phyloP scores from a whole-genome alignment of 2,329 filamentous ascomycete genomes.

The Alternaria postmessia region DNA sequence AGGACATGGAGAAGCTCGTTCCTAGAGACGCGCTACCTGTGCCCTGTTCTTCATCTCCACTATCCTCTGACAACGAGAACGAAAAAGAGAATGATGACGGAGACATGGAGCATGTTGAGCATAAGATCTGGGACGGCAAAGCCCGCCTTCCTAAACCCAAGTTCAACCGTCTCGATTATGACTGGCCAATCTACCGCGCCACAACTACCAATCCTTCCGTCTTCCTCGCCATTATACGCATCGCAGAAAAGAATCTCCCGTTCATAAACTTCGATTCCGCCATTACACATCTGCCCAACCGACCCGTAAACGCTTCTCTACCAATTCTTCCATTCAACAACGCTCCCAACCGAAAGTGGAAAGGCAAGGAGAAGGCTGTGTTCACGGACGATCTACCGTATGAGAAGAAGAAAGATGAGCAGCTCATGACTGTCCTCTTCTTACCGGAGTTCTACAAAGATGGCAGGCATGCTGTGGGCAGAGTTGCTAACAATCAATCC shows the following conservation, averaged over 20 bases:
- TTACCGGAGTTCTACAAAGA: constrained; percentile 29
- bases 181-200: constrained; percentile 23
- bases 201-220: constrained; percentile 27
- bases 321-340: neutral
- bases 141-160: constrained; percentile 1
- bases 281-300: constrained; percentile 31
- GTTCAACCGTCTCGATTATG: neutral
- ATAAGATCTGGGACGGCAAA: neutral
- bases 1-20: neutral
- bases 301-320: constrained; percentile 1
- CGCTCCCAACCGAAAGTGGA: accelerated
- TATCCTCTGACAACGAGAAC: accelerated
- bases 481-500: too few relatives aligned
- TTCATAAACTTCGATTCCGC: constrained; percentile 27
- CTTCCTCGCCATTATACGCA: constrained; percentile 29
- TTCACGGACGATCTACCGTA: constrained; percentile 7
- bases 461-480: constrained; percentile 19
- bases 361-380: neutral
- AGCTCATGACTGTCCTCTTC: constrained; percentile 16
- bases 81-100: too few relatives aligned
- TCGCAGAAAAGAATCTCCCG: constrained; percentile 31
- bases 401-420: neutral
- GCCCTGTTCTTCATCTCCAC: accelerated
- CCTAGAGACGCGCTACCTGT: neutral
- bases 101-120: neutral